phyloP scores from a whole-genome alignment of 2,329 filamentous ascomycete species.

The Penicillium sp. region DNA sequence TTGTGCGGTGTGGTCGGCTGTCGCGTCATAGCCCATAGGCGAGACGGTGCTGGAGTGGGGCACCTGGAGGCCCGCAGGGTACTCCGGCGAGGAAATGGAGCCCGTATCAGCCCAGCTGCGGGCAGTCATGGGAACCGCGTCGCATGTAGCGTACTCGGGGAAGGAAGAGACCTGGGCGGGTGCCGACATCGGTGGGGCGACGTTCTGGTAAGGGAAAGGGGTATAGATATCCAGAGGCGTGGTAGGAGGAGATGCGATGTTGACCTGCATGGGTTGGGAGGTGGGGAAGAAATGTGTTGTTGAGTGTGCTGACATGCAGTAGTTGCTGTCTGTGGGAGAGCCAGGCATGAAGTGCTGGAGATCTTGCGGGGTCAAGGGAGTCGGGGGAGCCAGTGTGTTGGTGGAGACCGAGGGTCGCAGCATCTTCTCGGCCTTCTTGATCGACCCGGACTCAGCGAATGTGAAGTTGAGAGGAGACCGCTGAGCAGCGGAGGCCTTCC shows the following conservation, averaged over 20 bases:
- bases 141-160: conserved; percentile 43
- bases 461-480: conserved; percentile 51
- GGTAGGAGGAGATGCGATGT: conserved; percentile 47
- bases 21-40: conserved; percentile 40
- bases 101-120: conserved; percentile 45
- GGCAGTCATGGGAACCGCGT: conserved; percentile 40
- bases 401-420: conserved; percentile 38
- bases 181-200: conserved; percentile 45
- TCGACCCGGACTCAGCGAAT: conserved; percentile 46
- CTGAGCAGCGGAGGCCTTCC: conserved; percentile 49
- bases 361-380: conserved; percentile 47
- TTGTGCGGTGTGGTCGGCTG: conserved; percentile 32
- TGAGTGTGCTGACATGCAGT: conserved; percentile 39
- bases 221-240: conserved; percentile 47
- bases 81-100: conserved; percentile 46
- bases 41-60: conserved; percentile 39
- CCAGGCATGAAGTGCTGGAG: conserved; percentile 44
- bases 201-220: conserved; percentile 39
- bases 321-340: conserved; percentile 41
- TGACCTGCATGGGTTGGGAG: conserved; percentile 44
- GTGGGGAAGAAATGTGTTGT: conserved; percentile 39
- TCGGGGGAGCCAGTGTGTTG: conserved; percentile 43
- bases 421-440: conserved; percentile 38
- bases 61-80: conserved; percentile 37
- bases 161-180: conserved; percentile 47